Base-by-base conservation (phyloP, 2,329 filamentous ascomycete species). In the Coniochaeta ligniaria region DNA sequence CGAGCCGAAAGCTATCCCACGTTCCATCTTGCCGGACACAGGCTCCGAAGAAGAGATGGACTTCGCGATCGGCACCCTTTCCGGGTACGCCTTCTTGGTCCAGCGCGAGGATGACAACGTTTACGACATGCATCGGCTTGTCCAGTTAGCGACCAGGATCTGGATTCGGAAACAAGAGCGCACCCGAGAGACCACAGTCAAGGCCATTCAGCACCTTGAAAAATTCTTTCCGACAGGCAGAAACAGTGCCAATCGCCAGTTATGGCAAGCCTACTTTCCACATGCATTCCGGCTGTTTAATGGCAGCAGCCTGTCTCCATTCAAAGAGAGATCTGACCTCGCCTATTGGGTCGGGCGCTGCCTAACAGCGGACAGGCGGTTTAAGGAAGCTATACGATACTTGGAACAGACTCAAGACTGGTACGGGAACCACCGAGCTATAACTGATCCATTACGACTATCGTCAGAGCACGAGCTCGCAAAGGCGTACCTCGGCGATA, bases 1-100 rank as follows among this genome's bases (percentile, higher is more conserved):
- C 45, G 72, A 76, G 60, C 68, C 72, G 0, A 73, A 73, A 61
- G 70, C 70, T 0, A 76, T 79, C 58, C 75, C 76, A 9, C 63
- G 60, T 35, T 69, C 71, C 0, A 63, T 78, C 0, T 61, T 78
- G 6, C 73, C 75, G 1, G 0, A 1, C 0, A 12, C 47, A 0
- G n/a, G 24, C 0, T 63, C 63, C 0, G 56, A 70, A 8, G 62
- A 63, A 12, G 60, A 68, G 64, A 62, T 65, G 14, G 1, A 61
- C 4, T 33, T 6, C 16, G 71, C 71, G 0, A 66, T 76, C n/a
- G 71, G 72, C 4, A 69, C 63, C 2, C 66, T 77, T 0, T 69
- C 63, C 6, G 69, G 60, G 3, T 76, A 75, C 47, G 62, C 68
- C 0, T 76, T 76, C 57, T 57, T 76, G 5, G 66, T 57, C 16